A percentile compares a stretch with the other conserved stretches of the same genome.
These are phyloP conservation scores for Acer yangbiense DNA, from an alignment of 345 rosid genomes.

Conservation along the genomic window DNA sequence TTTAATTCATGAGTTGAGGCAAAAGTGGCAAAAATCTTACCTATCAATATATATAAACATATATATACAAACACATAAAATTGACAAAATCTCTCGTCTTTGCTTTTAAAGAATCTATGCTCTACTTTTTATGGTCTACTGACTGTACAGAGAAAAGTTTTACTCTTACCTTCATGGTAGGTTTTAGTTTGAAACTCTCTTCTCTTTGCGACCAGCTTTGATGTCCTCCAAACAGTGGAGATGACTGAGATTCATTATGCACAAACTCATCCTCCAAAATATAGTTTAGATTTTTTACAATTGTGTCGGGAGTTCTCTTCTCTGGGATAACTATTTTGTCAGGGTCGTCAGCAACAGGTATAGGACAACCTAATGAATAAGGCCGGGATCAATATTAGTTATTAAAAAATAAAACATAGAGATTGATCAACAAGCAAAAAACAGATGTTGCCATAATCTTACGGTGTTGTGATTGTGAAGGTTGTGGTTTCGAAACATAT, in stretches of 20 bases:
- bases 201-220: slow-evolving; percentile 83
- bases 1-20: neutral
- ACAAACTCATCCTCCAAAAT: slow-evolving; percentile 54
- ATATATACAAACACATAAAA: neutral
- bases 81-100: neutral
- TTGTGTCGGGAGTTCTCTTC: slow-evolving; percentile 53
- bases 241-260: slow-evolving; percentile 43
- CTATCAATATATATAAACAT: no score
- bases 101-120: neutral
- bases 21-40: neutral
- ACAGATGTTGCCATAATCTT: slow-evolving; percentile 35
- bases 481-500: slow-evolving; percentile 55
- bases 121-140: neutral
- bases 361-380: slow-evolving; percentile 65
- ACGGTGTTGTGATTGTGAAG: slow-evolving; percentile 60
- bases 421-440: slow-evolving; percentile 22
- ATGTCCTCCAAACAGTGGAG: slow-evolving; percentile 87
- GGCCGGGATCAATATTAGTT: slow-evolving; percentile 17
- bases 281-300: slow-evolving; percentile 60
- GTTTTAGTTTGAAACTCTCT: slow-evolving; percentile 68
- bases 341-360: slow-evolving; percentile 70
- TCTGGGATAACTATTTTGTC: slow-evolving; percentile 65
- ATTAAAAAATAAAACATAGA: slow-evolving; percentile 11
- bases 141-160: neutral
- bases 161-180: slow-evolving; percentile 72